phyloP scores from a whole-genome alignment of 805 yeast species.

The Pichia exigua region DNA sequence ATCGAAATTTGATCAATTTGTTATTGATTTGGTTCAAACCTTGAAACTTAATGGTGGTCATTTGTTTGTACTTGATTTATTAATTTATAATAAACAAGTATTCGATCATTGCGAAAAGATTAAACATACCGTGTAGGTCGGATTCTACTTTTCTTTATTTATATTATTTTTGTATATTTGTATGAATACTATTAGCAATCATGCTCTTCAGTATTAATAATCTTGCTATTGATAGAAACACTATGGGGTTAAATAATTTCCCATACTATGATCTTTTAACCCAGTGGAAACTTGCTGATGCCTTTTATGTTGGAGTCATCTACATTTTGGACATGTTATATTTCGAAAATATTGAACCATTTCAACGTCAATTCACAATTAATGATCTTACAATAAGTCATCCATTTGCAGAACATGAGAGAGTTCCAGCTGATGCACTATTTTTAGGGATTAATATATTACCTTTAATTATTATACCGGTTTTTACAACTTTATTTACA shows the following conservation, averaged over 20 bases:
- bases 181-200: not conserved
- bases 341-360: constrained; percentile 42
- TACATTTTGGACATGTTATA: constrained; percentile 17
- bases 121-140: constrained; percentile 7
- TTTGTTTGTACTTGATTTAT: constrained; percentile 48
- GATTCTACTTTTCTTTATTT: not conserved
- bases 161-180: not conserved
- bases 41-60: constrained; percentile 50
- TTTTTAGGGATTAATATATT: constrained; percentile 44
- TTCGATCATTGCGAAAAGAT: constrained; percentile 37
- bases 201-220: not conserved
- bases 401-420: constrained; percentile 70
- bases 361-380: constrained; percentile 68
- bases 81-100: constrained; percentile 40
- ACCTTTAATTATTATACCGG: constrained; percentile 38
- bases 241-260: constrained; percentile 18
- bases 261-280: constrained; percentile 15
- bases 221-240: constrained; percentile 22
- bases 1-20: constrained; percentile 25
- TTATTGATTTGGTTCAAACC: constrained; percentile 36
- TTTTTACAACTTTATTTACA: constrained; percentile 28
- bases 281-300: constrained; percentile 24
- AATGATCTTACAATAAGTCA: constrained; percentile 73
- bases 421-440: constrained; percentile 53
- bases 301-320: constrained; percentile 16